Base-by-base conservation (phyloP, 768 basidiomycete genomes). In the Saitozyma sp. region DNA sequence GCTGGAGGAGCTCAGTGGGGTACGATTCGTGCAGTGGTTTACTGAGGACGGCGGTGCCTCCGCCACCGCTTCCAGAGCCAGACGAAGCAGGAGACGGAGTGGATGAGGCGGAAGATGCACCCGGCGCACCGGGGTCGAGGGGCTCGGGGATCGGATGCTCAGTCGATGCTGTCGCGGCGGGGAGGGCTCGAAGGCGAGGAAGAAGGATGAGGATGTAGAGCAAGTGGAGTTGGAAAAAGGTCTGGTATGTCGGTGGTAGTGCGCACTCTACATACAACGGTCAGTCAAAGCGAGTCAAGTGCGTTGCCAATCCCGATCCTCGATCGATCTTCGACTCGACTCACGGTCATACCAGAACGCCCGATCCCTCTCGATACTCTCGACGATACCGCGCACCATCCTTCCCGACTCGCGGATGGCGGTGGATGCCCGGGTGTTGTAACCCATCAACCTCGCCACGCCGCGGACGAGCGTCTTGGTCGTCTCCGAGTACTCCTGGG, bases 201-300 rank as follows among this genome's bases (percentile, higher is more conserved):
- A 88, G 88, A 54, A 94, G 86, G 67, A 97, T 83, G 89, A 93
- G 94, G 53, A 97, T 83, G 79, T 98, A 92, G 38, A 97, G 83
- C 67, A 94, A 92, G 38, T 91, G 91, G 55, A 96, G 81, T 5
- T 90, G 91, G 81, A 97, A 97, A 90, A 93, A 97, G 14, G 95
- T 91, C 73, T 97, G 94, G 79, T 95, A 96, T 0, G 95, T 96
- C 11, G 88, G 89, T 9, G 94, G 92, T 7, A 97, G 84, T 62
- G 83, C 83, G 72, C 90, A 95, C 63, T 86, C 94, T 96, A 70
- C 8, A 0, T 6, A 16, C 5, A 38, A 29, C 29, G 29, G 29
- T 29, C 29, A 29, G 29, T 29, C 29, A 29, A 29, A 42, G 50
- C 51, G 59, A 50, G 20, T 54, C 52, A 13, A 39, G 8, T 52